Percentiles rank a stretch among this genome's conserved stretches.
Evolutionary conservation across 345 rosid species (phyloP).

Genomic region (Ceriops tagal): DNA sequence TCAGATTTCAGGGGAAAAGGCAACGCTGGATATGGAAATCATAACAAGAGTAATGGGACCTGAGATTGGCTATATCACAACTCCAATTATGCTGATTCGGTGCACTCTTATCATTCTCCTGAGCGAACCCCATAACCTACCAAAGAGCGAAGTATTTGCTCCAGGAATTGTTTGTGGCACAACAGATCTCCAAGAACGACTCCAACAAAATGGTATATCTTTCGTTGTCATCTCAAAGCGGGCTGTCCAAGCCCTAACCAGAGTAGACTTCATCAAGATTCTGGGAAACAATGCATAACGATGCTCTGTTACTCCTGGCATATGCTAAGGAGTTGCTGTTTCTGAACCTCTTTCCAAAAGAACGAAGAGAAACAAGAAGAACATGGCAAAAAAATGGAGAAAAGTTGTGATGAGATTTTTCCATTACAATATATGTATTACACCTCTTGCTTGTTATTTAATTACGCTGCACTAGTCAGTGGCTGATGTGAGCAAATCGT

Average conservation of each 20-base stretch:
- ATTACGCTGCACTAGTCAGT: too few species aligned
- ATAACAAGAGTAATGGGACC: slow-evolving; percentile 78
- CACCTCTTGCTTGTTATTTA: too few species aligned
- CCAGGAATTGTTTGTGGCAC: slow-evolving; percentile 81
- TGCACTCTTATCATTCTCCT: slow-evolving; percentile 62
- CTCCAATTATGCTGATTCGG: slow-evolving; percentile 62
- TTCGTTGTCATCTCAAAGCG: slow-evolving; percentile 66
- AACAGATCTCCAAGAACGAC: slow-evolving; percentile 64
- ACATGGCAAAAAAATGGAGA: not conserved
- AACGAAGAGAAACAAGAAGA: not conserved
- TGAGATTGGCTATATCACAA: slow-evolving; percentile 77
- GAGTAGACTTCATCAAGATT: not conserved
- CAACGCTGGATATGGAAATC: slow-evolving; percentile 59
- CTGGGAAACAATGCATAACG: not conserved
- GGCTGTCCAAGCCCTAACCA: slow-evolving; percentile 27
- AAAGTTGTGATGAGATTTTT: too few species aligned
- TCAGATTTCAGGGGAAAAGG: slow-evolving; percentile 37
- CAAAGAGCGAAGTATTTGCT: slow-evolving; percentile 69
- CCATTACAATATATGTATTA: too few species aligned
- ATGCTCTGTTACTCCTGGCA: not conserved
- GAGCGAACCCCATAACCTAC: slow-evolving; percentile 52
- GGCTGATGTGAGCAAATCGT: too few species aligned
- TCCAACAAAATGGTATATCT: slow-evolving; percentile 68
- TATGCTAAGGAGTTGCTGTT: not conserved
- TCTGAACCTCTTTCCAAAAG: not conserved